Evolutionary conservation across 2,329 filamentous ascomycete genomes (phyloP), one percentile per base, ranked within the genome.

Genomic region (Hypoxylon sp.): DNA sequence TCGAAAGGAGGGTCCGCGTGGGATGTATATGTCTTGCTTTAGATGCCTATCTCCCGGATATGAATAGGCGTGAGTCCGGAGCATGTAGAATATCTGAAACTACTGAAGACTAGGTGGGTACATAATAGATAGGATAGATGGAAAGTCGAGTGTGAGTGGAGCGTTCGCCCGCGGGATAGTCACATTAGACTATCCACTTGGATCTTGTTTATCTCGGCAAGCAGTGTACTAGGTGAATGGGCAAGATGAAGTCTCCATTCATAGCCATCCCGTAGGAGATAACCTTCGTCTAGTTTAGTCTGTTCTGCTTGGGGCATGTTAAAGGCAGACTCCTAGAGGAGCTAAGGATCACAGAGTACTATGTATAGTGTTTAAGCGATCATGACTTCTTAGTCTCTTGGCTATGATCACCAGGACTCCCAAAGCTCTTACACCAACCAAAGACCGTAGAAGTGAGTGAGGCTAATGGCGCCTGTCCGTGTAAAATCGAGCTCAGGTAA

Each of bases 41-140:
- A 62, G 46, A 37, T 60, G 68, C 56, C 60, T 70, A 72, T 72
- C 70, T 70, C 51, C 58, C 57, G 48, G 39, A 60, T 63, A 65
- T 65, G 65, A 65, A 65, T 59, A 71, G 67, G 56, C 65, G 67
- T 68, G 67, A 60, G 64, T 70, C 59, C 52, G 65, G 50, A 70
- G 67, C 65, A 65, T 71, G 68, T 63, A 66, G 68, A 67, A 68
- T 72, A 70, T 68, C 67, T 70, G 67, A 70, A 72, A 70, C 62
- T 68, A 59, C 55, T 62, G 61, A 51, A 65, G 44, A 58, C 24
- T 31, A 52, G 62, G 68, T 68, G 68, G 68, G 55, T 63, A 70
- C 59, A 57, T 67, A 47, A 55, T 60, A 70, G 65, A 68, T 72
- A 70, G 70, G 59, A 70, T 57, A 70, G 55, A 65, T 62, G 63